phyloP scores from a whole-genome alignment of 2,329 filamentous ascomycete species.

The Ophiosphaerella herpotricha region DNA sequence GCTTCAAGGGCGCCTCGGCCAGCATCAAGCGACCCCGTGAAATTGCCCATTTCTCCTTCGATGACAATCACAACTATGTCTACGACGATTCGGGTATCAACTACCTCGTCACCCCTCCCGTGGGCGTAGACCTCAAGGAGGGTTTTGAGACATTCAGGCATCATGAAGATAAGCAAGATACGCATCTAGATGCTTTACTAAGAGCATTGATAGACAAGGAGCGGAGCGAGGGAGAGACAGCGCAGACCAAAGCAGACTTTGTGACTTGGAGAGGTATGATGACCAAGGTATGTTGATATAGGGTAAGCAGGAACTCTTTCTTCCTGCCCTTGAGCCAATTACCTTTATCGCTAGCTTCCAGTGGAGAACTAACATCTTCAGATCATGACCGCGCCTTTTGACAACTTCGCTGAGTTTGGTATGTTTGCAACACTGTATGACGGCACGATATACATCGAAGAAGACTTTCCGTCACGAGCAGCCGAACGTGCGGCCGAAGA shows the following conservation, averaged over 20 bases:
- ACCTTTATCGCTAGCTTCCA: slow-evolving; percentile 4
- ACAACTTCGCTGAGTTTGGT: slow-evolving; percentile 80
- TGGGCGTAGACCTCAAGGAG: slow-evolving; percentile 74
- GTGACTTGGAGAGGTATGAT: slow-evolving; percentile 98
- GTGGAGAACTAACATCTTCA: slow-evolving; percentile 42
- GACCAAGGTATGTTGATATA: slow-evolving; percentile 72
- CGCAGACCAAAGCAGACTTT: slow-evolving; percentile 74
- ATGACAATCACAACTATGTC: slow-evolving; percentile 76
- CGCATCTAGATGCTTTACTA: slow-evolving; percentile 84
- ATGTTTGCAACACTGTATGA: slow-evolving; percentile 95
- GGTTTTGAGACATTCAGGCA: slow-evolving; percentile 85
- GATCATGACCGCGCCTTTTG: slow-evolving; percentile 86
- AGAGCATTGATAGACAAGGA: slow-evolving; percentile 76
- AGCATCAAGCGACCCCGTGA: slow-evolving; percentile 63
- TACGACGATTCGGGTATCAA: slow-evolving; percentile 78
- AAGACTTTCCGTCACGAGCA: slow-evolving; percentile 77
- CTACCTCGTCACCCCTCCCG: slow-evolving; percentile 81
- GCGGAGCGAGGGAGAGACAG: slow-evolving; percentile 59
- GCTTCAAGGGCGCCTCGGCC: slow-evolving; percentile 40
- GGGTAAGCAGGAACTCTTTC: background rate
- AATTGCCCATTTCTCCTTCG: slow-evolving; percentile 91
- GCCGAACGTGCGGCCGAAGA: slow-evolving; percentile 58
- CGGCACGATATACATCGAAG: slow-evolving; percentile 83
- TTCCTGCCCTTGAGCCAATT: slow-evolving; percentile 16
- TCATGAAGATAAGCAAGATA: slow-evolving; percentile 79